Evolutionary conservation across 306 rosid species (phyloP), one percentile per base, ranked within the genome.

Genomic region (Sechiopsis laciniata): DNA sequence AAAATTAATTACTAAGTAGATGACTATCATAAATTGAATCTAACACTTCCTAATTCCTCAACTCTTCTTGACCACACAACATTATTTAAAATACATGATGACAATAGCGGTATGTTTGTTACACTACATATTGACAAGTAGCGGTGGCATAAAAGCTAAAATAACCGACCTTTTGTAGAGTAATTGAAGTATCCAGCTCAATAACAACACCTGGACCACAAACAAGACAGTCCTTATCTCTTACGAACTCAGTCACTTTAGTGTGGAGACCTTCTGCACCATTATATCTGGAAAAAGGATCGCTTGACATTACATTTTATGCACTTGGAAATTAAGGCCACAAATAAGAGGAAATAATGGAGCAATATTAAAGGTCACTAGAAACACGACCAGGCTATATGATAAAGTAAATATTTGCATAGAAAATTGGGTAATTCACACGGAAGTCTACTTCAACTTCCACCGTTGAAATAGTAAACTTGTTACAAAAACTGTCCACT

Each of bases 241-340:
- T 87, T 66, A 86, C 92, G 80, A 94, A 94, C 74, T 90, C 97
- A n/a, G 98, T 84, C 77, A 94, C 96, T 84, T 90, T 87, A 17
- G 96, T 89, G 82, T 90, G 98, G 68, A 94, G 89, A 75, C 97
- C 98, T 80, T 84, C 87, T 55, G 91, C 90, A 73, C 97, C 97
- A 83, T 94, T 94, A 84, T 90, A 94, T 84, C 97, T 90, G 72
- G 75, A 84, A 74, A 74, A 76, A 78, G 50, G 68, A 74, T 80
- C 68, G 22, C 20, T 68, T 74, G 76, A 8, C 45, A 51, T 70
- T 51, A 48, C 22, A 24, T 15, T 24, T 59, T 24, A 26, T 51
- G 46, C 74, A 48, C 15, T 24, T 15, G 5, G 7, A 70, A 52
- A 24, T 15, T 14, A 22, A 51, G 45, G 26, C 48, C 74, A 48